Percentiles rank a stretch among this genome's conserved stretches.
Evolutionary conservation across 2,329 filamentous ascomycete species (phyloP).

Genomic region (Arachnomyces sp.): DNA sequence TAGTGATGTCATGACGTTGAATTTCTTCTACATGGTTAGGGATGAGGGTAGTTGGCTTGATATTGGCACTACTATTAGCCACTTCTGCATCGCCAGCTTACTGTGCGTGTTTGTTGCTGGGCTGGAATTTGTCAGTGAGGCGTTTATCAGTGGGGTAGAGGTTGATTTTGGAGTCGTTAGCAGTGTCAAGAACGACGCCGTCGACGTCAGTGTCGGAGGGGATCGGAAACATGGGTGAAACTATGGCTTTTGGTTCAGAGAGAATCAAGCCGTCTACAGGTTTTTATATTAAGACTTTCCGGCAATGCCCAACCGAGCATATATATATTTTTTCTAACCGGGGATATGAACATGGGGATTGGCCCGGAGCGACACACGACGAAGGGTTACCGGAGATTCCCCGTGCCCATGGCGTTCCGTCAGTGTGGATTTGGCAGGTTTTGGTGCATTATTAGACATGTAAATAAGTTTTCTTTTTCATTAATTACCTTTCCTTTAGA

Average conservation of each 20-base stretch:
- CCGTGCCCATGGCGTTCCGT: no score
- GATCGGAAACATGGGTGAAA: conserved; percentile 3
- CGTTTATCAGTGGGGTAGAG: conserved; percentile 74
- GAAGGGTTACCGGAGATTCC: no score
- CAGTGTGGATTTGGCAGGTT: no score
- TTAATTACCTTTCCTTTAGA: no score
- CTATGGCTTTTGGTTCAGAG: not conserved
- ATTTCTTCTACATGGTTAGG: conserved; percentile 96
- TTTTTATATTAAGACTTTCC: no score
- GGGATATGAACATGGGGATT: no score
- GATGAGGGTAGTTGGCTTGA: conserved; percentile 97
- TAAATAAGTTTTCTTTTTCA: no score
- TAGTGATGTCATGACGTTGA: conserved; percentile 82
- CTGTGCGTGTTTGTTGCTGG: conserved; percentile 85
- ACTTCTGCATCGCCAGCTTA: conserved; percentile 87
- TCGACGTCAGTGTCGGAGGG: conserved; percentile 13
- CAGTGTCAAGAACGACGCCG: conserved; percentile 7
- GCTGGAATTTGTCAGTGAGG: conserved; percentile 75
- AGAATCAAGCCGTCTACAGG: no score
- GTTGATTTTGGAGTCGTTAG: conserved; percentile 27
- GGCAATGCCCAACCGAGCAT: no score
- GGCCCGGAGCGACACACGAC: no score
- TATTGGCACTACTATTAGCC: conserved; percentile 92
- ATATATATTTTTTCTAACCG: no score
- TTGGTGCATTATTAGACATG: no score